Conservation (phyloP, 352 stramenopile species). For the Aphanomyces cochlioides region DNA sequence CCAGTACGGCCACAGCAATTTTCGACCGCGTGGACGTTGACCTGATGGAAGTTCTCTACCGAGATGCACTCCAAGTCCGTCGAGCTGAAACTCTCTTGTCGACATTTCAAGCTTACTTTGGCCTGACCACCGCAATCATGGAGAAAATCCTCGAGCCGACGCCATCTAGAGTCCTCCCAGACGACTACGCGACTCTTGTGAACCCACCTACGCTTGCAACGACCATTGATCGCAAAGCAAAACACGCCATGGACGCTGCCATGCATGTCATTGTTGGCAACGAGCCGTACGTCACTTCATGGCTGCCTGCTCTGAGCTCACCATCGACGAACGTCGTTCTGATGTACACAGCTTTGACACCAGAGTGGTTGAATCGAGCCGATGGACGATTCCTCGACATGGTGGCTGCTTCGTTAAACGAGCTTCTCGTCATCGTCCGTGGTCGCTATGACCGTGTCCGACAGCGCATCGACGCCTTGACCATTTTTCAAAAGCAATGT, state of each 20-base stretch:
- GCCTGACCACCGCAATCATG: not conserved
- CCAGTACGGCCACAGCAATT: constrained; percentile 49
- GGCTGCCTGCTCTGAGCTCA: constrained; percentile 18
- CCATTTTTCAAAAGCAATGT: constrained; percentile 32
- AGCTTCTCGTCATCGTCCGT: constrained; percentile 37
- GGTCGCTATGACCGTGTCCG: constrained; percentile 46
- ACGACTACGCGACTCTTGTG: not conserved
- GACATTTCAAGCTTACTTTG: constrained; percentile 38
- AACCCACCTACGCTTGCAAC: not conserved
- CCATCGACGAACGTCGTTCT: constrained; percentile 1
- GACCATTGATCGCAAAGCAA: not conserved
- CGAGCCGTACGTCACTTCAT: not conserved
- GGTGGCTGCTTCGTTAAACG: constrained; percentile 39
- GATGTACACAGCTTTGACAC: not conserved
- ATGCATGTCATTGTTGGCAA: constrained; percentile 22
- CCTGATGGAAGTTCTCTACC: constrained; percentile 31
- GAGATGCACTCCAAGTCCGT: constrained; percentile 44
- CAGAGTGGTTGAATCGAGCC: not conserved
- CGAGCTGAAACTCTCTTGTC: constrained; percentile 46
- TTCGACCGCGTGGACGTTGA: constrained; percentile 56
- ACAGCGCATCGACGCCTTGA: constrained; percentile 36
- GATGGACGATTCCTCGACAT: constrained; percentile 54
- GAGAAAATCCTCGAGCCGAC: not conserved
- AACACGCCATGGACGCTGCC: constrained; percentile 4
- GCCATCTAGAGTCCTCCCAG: not conserved